phyloP scores from a whole-genome alignment of 2,329 filamentous ascomycete species.

The Chaetomium sp. region DNA sequence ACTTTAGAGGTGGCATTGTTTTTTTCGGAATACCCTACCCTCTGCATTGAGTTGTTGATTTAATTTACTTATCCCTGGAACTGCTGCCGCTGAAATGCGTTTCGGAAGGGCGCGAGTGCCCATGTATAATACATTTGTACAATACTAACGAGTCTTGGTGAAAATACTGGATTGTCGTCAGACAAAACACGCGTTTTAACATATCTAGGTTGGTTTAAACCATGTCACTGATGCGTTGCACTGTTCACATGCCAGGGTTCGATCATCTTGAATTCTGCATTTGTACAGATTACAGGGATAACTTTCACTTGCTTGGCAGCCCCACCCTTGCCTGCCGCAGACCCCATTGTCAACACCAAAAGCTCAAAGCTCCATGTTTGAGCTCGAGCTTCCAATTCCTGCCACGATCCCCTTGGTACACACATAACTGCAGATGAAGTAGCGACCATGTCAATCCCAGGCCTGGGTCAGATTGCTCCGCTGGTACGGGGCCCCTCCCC shows the following conservation, averaged over 20 bases:
- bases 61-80: conserved; percentile 3
- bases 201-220: too few relatives aligned
- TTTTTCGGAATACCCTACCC: conserved; percentile 27
- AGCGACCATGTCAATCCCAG: conserved; percentile 32
- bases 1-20: conserved; percentile 7
- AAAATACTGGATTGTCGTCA: background rate
- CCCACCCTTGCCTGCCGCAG: conserved; percentile 21
- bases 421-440: conserved; percentile 6
- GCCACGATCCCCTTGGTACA: too few relatives aligned
- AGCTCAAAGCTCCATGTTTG: conserved; percentile 10
- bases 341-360: background rate
- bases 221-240: too few relatives aligned
- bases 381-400: background rate
- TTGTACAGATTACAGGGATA: too few relatives aligned
- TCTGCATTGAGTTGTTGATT: conserved; percentile 12
- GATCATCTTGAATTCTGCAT: background rate
- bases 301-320: background rate
- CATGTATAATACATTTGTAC: too few relatives aligned
- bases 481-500: conserved; percentile 22
- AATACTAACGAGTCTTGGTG: background rate
- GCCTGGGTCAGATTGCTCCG: conserved; percentile 31
- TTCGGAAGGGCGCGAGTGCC: background rate
- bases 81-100: background rate
- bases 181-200: background rate
- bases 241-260: background rate